These are phyloP conservation scores for Helichrysum umbraculigerum DNA, from an alignment of 129 eudicot species.

Conservation along the genomic window DNA sequence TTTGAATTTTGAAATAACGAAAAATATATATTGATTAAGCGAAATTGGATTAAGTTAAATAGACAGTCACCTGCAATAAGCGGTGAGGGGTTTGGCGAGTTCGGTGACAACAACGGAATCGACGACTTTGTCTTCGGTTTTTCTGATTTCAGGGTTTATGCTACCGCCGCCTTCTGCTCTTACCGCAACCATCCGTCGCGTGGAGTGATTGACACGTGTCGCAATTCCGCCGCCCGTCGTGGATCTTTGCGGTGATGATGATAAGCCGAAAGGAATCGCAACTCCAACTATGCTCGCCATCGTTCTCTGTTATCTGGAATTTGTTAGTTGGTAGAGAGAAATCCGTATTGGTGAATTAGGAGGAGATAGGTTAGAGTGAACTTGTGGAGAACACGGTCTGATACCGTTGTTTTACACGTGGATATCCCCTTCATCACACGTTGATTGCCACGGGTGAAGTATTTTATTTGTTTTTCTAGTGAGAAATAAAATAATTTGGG, in stretches of 20 bases:
- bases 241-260: constrained; percentile 19
- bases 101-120: constrained; percentile 83
- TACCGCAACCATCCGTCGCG: constrained; percentile 63
- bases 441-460: not conserved
- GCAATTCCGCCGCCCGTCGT: constrained; percentile 15
- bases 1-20: no score
- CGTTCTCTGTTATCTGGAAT: constrained; percentile 31
- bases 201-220: constrained; percentile 8
- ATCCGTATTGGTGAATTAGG: not conserved
- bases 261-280: constrained; percentile 33
- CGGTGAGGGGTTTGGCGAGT: constrained; percentile 76
- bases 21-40: not conserved
- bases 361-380: constrained; percentile 13
- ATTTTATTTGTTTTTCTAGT: not conserved
- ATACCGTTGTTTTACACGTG: not conserved
- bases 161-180: constrained; percentile 57
- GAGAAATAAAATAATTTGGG: no score
- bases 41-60: not conserved
- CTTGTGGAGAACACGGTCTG: constrained; percentile 38
- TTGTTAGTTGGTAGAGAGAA: not conserved
- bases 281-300: constrained; percentile 34
- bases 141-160: constrained; percentile 85
- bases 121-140: constrained; percentile 84
- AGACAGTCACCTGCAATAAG: constrained; percentile 82
- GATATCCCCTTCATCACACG: not conserved